Evolutionary conservation across 371 early-diverging fungal species (phyloP), one percentile per base, ranked within the genome.

Genomic region (Rhizopus sp.): DNA sequence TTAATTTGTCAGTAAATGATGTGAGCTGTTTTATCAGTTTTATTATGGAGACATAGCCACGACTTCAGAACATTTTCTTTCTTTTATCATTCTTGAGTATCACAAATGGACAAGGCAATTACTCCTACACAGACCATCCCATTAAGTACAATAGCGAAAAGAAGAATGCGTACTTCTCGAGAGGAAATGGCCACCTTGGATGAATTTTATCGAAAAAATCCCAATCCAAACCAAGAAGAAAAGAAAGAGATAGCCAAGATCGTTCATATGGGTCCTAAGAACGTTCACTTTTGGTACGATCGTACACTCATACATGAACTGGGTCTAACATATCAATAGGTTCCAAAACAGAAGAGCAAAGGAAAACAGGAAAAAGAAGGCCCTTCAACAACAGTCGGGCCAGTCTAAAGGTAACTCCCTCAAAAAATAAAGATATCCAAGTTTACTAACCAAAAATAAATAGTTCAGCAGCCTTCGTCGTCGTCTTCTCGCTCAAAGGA

Each of bases 251-350:
- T 72, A 23, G 62, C 72, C 7, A 16, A 41, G 0, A 30, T 13
- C 17, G 65, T 68, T 5, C 40, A 61, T 9, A 67, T 68, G 57
- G 49, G 56, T 41, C 46, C 52, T 40, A 61, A 44, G 46, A 72
- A 63, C 39, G 58, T 72, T 38, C 69, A 72, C 16, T 72, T 68
- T 37, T 72, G 72, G 72, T 72, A 68, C 7, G n/a, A 33, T 30
- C 23, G 15, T 31, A 10, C 15, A 30, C 32, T 5, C 31, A 2
- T 5, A 34, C 16, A 17, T 30, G 29, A 1, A 32, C 23, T 39
- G 15, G 15, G 6, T 7, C 7, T 23, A 49, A 32, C 49, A 17
- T 42, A 40, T 1, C 12, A 34, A 12, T 33, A 68, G 72, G 69
- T 68, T 68, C 47, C 69, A 72, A 47, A 72, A 71, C 34, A 50